These are phyloP conservation scores for Xylariaceae sp. DNA, from an alignment of 2,329 filamentous ascomycete species.

Conservation along the genomic window DNA sequence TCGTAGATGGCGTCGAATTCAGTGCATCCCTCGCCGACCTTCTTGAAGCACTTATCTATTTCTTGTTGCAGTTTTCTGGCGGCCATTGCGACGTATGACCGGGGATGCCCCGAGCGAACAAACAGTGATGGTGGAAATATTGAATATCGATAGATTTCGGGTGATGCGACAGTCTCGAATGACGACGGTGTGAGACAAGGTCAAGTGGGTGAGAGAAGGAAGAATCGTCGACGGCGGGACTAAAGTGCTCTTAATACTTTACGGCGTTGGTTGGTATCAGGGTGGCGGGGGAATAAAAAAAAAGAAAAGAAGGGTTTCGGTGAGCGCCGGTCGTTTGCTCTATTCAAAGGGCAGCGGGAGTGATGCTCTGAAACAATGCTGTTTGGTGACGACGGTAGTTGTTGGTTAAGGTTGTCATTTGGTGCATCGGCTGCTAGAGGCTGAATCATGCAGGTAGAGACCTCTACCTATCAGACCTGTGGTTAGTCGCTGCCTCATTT, in stretches of 20 bases:
- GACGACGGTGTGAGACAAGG: neutral
- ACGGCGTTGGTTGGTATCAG: neutral
- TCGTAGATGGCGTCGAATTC: constrained; percentile 96
- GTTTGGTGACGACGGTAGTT: neutral
- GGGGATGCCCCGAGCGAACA: constrained; percentile 19
- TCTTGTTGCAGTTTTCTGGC: constrained; percentile 96
- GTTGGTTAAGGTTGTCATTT: neutral
- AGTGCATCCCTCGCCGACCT: constrained; percentile 88
- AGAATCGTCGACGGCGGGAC: neutral
- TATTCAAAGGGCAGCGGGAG: neutral
- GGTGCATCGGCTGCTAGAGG: constrained; percentile 8
- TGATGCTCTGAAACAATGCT: constrained; percentile 11
- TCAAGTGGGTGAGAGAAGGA: neutral
- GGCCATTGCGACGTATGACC: constrained; percentile 65
- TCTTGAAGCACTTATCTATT: constrained; percentile 99
- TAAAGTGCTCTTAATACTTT: neutral
- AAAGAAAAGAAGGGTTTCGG: neutral
- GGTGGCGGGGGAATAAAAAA: neutral
- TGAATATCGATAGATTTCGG: neutral
- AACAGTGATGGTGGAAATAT: neutral
- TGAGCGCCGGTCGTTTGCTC: neutral
- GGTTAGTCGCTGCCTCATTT: neutral
- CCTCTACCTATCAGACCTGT: neutral
- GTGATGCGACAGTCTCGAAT: neutral
- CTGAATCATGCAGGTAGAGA: constrained; percentile 1